Conservation (phyloP, 495 filamentous ascomycete species). For the Xylaria nigripes region DNA sequence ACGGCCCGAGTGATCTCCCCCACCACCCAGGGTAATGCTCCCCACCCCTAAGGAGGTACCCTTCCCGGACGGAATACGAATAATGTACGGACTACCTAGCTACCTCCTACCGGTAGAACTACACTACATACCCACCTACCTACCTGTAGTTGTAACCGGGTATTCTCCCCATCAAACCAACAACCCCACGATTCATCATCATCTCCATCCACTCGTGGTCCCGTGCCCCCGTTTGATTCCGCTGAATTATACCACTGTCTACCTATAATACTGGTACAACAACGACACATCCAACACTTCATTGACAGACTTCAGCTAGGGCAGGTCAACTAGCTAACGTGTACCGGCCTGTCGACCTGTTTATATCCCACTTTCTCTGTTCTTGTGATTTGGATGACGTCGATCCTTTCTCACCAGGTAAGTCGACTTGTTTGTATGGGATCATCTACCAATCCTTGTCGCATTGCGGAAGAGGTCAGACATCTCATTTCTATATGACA, state of each 20-base stretch:
- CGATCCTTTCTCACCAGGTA: not conserved
- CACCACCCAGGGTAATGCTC: no score
- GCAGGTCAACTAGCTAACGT: not conserved
- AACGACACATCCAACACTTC: not conserved
- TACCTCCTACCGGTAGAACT: not conserved
- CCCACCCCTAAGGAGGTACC: no score
- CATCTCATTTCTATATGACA: not conserved
- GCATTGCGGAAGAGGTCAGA: not conserved
- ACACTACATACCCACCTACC: no score
- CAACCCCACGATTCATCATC: slow-evolving; percentile 11
- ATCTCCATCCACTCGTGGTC: not conserved
- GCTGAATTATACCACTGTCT: not conserved
- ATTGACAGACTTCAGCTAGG: not conserved
- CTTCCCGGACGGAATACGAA: no score
- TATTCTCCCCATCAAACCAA: not conserved
- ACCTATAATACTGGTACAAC: not conserved
- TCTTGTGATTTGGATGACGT: slow-evolving; percentile 6
- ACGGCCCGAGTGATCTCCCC: no score
- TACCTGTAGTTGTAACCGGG: no score
- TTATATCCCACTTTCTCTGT: not conserved
- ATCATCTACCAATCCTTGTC: not conserved
- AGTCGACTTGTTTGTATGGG: not conserved
- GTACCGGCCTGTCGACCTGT: not conserved
- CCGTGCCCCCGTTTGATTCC: not conserved
- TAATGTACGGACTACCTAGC: no score